Evolutionary conservation across 2,329 filamentous ascomycete species (phyloP), one percentile per base, ranked within the genome.

Genomic region (Trichoderma breve): DNA sequence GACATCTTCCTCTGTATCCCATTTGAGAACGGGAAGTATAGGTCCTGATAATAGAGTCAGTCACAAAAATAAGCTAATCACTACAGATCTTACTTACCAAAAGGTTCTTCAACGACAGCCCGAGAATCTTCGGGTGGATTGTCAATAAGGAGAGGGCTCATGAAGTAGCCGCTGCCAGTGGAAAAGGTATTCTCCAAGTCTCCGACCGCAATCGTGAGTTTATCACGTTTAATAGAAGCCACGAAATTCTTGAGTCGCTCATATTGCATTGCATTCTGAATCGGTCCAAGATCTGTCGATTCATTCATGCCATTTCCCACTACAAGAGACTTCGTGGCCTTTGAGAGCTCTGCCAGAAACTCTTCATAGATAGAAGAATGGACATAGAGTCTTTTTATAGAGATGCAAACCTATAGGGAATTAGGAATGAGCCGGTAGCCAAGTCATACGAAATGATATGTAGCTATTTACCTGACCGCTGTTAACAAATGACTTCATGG

Each of bases 121-220:
- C 74, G 71, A 78, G 81, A 82, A 0, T 74, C 71, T 1, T 76
- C 74, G 39, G 74, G 77, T 3, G 81, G 78, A 9, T 80, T 76
- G 1, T 76, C 77, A 32, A 82, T 77, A 5, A 82, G 76, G 0
- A 93, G 96, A n/a, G 93, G 93, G 84, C 94, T 86, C 81, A 96
- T 94, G 86, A 94, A 96, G 87, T 92, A 96, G 71, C 92, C 92
- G 85, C 93, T 90, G 76, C 85, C 81, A 73, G 92, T 92, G 82
- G 76, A 14, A 61, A 61, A 39, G 11, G 58, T 24, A 39, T 61
- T n/a, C 18, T 73, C 7, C 78, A 28, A 0, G 73, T 58, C 73
- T 7, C 75, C 90, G 8, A 80, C 81, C 18, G 74, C 76, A 8
- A 79, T 68, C 2, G 72, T 76, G 18, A 77, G 77, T 60, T 79